Conservation (phyloP, 768 basidiomycete species). For the Tremella yokohamensis region DNA sequence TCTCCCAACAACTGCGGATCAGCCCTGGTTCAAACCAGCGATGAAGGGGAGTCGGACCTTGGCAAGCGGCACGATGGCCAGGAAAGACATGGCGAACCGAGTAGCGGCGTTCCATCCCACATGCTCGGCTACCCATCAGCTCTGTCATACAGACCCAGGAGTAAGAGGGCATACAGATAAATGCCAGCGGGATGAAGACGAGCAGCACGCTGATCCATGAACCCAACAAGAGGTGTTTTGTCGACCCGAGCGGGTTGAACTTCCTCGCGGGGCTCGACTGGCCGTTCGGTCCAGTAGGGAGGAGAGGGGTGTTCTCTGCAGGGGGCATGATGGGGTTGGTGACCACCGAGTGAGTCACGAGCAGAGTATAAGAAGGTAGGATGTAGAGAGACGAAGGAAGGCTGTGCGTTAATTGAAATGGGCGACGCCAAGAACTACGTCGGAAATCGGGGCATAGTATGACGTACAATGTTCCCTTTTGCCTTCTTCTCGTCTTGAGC, state of each 20-base stretch:
- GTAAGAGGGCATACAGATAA: slow-evolving; percentile 57
- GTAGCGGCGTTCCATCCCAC: slow-evolving; percentile 43
- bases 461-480: too few species aligned
- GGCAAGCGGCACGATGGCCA: slow-evolving; percentile 85
- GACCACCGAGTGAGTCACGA: too few species aligned
- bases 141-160: neutral
- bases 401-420: too few species aligned
- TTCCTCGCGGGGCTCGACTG: neutral
- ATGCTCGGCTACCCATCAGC: slow-evolving; percentile 30
- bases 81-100: slow-evolving; percentile 69
- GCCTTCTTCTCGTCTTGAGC: too few species aligned
- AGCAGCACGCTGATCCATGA: slow-evolving; percentile 71
- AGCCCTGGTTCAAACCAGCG: neutral
- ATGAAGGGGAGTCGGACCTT: slow-evolving; percentile 57
- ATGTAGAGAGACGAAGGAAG: too few species aligned
- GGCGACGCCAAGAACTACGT: too few species aligned
- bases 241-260: slow-evolving; percentile 39
- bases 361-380: too few species aligned
- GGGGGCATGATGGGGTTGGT: slow-evolving; percentile 16
- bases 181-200: slow-evolving; percentile 71
- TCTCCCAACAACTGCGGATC: slow-evolving; percentile 42
- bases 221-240: slow-evolving; percentile 49
- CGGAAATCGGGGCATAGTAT: too few species aligned
- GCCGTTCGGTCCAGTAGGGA: slow-evolving; percentile 8
- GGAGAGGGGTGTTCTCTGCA: slow-evolving; percentile 18